Conservation (phyloP, 805 yeast species). For the Pichia nanzhaoensis region DNA sequence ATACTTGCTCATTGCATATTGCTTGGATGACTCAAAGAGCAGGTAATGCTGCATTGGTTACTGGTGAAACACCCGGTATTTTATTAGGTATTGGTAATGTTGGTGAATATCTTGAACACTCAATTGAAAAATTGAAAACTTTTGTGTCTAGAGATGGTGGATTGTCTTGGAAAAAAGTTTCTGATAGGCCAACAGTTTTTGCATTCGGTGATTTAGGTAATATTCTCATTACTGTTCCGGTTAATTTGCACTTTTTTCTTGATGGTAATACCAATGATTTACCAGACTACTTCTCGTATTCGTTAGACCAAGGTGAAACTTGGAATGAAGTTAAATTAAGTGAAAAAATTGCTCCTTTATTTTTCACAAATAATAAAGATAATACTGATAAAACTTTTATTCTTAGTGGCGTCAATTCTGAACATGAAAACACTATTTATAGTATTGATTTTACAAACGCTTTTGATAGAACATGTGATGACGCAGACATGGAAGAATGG, state of each 20-base stretch:
- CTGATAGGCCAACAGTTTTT: slow-evolving; percentile 46
- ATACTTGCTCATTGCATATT: slow-evolving; percentile 45
- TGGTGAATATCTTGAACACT: slow-evolving; percentile 46
- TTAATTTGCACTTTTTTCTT: slow-evolving; percentile 15
- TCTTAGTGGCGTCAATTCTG: slow-evolving; percentile 30
- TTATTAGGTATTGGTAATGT: slow-evolving; percentile 72
- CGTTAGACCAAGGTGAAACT: slow-evolving; percentile 66
- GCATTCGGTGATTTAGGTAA: slow-evolving; percentile 78
- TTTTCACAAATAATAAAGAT: slow-evolving; percentile 47
- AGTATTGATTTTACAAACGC: slow-evolving; percentile 53
- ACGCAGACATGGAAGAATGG: slow-evolving; percentile 60
- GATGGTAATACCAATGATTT: slow-evolving; percentile 28
- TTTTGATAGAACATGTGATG: slow-evolving; percentile 38
- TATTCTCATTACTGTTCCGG: slow-evolving; percentile 55
- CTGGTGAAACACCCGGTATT: slow-evolving; percentile 53
- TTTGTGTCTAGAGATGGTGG: slow-evolving; percentile 77
- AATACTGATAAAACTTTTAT: slow-evolving; percentile 60
- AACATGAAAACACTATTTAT: slow-evolving; percentile 21
- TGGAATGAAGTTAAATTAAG: slow-evolving; percentile 54
- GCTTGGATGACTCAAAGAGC: slow-evolving; percentile 29
- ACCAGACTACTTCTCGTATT: slow-evolving; percentile 33
- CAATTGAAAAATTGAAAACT: slow-evolving; percentile 29
- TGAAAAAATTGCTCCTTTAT: slow-evolving; percentile 20
- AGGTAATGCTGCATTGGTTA: slow-evolving; percentile 37
- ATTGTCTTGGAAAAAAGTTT: slow-evolving; percentile 53